Conservation (phyloP, 2,329 filamentous ascomycete genomes). For the Fusarium incarnatum region DNA sequence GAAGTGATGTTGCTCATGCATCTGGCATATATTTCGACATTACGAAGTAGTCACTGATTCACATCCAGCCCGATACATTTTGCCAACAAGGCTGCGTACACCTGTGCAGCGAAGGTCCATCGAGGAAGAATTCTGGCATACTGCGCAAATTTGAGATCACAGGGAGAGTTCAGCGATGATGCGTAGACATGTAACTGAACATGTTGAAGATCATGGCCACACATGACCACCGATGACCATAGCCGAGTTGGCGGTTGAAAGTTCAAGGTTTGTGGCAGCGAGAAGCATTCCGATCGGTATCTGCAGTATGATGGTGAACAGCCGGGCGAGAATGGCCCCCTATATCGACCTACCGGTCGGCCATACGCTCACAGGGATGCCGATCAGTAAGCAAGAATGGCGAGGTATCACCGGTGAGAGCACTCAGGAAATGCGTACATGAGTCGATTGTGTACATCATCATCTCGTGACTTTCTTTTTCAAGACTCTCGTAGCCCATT, state of each 20-base stretch:
- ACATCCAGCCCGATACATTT: conserved; percentile 68
- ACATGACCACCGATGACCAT: conserved; percentile 76
- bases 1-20: conserved; percentile 62
- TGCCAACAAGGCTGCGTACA: conserved; percentile 65
- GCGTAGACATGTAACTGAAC: conserved; percentile 72
- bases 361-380: conserved; percentile 55
- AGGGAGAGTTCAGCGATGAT: conserved; percentile 67
- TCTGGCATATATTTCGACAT: conserved; percentile 70
- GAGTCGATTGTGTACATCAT: conserved; percentile 51
- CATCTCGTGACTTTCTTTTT: conserved; percentile 51
- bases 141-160: conserved; percentile 72
- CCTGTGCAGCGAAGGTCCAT: conserved; percentile 65
- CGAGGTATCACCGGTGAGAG: conserved; percentile 66
- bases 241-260: conserved; percentile 73
- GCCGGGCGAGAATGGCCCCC: conserved; percentile 62
- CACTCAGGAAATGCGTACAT: conserved; percentile 54
- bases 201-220: conserved; percentile 79
- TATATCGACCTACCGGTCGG: conserved; percentile 63
- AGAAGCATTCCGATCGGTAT: conserved; percentile 68
- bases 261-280: conserved; percentile 66
- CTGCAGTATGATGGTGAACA: conserved; percentile 64
- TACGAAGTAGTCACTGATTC: conserved; percentile 68
- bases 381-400: conserved; percentile 57
- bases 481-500: conserved; percentile 46
- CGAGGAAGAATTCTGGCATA: conserved; percentile 71